Percentiles rank a stretch among this genome's conserved stretches.
Evolutionary conservation across 768 basidiomycete genomes (phyloP).

Genomic region (Gloeostereum incarnatum): DNA sequence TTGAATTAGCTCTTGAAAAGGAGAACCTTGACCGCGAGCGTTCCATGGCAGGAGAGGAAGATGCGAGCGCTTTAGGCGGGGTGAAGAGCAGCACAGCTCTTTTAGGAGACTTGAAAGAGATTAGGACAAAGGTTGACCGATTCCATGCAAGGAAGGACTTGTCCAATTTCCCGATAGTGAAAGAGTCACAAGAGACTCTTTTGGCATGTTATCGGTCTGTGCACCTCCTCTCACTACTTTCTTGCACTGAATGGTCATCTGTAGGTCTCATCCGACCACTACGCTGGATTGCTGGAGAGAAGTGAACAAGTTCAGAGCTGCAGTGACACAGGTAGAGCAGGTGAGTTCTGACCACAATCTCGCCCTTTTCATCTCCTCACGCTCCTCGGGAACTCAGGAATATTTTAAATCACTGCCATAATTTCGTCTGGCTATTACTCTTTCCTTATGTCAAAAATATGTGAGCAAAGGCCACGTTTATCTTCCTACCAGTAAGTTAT

Average conservation of each 20-base stretch:
- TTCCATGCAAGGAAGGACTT: slow-evolving; percentile 51
- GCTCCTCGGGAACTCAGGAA: slow-evolving; percentile 28
- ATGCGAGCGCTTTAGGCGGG: slow-evolving; percentile 26
- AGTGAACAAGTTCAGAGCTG: slow-evolving; percentile 58
- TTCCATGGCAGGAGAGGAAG: slow-evolving; percentile 33
- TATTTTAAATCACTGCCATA: slow-evolving; percentile 53
- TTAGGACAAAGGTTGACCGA: slow-evolving; percentile 62
- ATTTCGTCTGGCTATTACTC: too few species aligned
- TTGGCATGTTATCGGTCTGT: slow-evolving; percentile 70
- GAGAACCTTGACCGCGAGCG: slow-evolving; percentile 81
- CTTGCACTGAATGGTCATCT: slow-evolving; percentile 1
- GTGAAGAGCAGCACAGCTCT: slow-evolving; percentile 54
- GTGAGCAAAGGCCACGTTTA: too few species aligned
- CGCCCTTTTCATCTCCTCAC: slow-evolving; percentile 6
- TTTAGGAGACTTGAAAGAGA: slow-evolving; percentile 67
- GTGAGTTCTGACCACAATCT: slow-evolving; percentile 24
- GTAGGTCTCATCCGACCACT: slow-evolving; percentile 31
- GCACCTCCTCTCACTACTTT: slow-evolving; percentile 2
- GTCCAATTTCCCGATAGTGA: slow-evolving; percentile 45
- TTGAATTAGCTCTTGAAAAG: slow-evolving; percentile 73
- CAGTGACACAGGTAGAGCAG: slow-evolving; percentile 62
- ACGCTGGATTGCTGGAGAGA: slow-evolving; percentile 71
- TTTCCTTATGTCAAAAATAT: too few species aligned
- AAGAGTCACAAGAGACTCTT: slow-evolving; percentile 47
- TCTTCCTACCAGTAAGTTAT: slow-evolving; percentile 2